Conservation (phyloP, 139 green algal species). For the Limnomonas spitsbergensis region DNA sequence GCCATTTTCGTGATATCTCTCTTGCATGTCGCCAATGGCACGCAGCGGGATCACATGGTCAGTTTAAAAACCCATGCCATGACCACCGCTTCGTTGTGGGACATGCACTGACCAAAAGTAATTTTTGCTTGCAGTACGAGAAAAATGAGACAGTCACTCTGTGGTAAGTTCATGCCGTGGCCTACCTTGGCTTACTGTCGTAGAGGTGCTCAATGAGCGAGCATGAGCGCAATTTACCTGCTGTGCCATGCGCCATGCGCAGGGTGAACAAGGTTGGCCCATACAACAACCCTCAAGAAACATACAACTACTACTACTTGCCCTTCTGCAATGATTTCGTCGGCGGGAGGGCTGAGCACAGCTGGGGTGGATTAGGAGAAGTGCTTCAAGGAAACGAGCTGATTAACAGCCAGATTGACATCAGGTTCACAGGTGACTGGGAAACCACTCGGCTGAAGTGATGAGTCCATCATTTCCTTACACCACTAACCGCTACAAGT, state of each 20-base stretch:
- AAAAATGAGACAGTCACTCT: constrained; percentile 36
- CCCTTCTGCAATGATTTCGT: constrained; percentile 82
- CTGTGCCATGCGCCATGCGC: neutral
- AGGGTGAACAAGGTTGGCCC: constrained; percentile 96
- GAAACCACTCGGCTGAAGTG: no score
- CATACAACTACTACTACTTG: constrained; percentile 96
- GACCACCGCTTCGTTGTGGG: neutral
- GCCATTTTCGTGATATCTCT: no score
- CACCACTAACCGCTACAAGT: no score
- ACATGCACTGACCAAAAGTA: neutral
- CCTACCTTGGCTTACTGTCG: neutral
- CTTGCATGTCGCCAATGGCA: no score
- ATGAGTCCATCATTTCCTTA: no score
- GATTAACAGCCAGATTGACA: constrained; percentile 84
- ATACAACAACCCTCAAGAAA: constrained; percentile 97
- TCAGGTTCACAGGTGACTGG: constrained; percentile 81
- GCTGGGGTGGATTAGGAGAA: constrained; percentile 92
- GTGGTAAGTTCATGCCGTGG: constrained; percentile 19
- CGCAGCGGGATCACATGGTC: neutral
- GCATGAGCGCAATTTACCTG: neutral
- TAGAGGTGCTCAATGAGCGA: neutral
- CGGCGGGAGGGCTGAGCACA: constrained; percentile 62
- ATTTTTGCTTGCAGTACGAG: constrained; percentile 32
- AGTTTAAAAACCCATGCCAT: no score
- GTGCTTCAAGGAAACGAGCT: constrained; percentile 95